Evolutionary conservation across 1,284 basidiomycete genomes (phyloP).

Genomic region (Trichosporon asahii): DNA sequence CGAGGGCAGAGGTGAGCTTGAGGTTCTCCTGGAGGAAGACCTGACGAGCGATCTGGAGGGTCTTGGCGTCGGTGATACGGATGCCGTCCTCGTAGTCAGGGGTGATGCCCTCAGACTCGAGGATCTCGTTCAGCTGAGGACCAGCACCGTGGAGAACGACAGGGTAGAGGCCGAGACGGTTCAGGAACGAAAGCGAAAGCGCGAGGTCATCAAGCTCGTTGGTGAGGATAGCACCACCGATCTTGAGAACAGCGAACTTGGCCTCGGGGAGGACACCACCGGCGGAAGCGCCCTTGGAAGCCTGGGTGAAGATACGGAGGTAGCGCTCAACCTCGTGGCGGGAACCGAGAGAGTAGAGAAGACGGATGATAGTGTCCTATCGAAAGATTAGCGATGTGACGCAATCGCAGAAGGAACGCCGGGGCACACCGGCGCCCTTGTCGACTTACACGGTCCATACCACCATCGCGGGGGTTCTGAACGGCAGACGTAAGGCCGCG

Average conservation of each 20-base stretch:
- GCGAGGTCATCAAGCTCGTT: constrained; percentile 87
- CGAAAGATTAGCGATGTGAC: constrained; percentile 7
- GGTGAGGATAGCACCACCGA: constrained; percentile 83
- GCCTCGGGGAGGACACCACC: constrained; percentile 57
- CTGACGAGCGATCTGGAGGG: constrained; percentile 84
- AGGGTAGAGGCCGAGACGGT: constrained; percentile 88
- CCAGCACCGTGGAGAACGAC: constrained; percentile 91
- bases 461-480: constrained; percentile 37
- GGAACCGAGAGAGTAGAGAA: constrained; percentile 90
- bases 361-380: constrained; percentile 85
- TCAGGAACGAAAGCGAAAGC: constrained; percentile 86
- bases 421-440: neutral
- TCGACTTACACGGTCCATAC: constrained; percentile 49
- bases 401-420: neutral
- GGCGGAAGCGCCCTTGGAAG: constrained; percentile 62
- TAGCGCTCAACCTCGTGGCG: constrained; percentile 95
- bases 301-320: constrained; percentile 88
- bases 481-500: constrained; percentile 41
- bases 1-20: constrained; percentile 82
- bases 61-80: constrained; percentile 88
- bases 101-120: constrained; percentile 82
- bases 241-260: constrained; percentile 90
- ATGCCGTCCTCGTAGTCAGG: constrained; percentile 96
- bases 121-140: constrained; percentile 88
- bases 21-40: constrained; percentile 95